Conservation (phyloP, 768 basidiomycete genomes). For the Suillus variegatus region DNA sequence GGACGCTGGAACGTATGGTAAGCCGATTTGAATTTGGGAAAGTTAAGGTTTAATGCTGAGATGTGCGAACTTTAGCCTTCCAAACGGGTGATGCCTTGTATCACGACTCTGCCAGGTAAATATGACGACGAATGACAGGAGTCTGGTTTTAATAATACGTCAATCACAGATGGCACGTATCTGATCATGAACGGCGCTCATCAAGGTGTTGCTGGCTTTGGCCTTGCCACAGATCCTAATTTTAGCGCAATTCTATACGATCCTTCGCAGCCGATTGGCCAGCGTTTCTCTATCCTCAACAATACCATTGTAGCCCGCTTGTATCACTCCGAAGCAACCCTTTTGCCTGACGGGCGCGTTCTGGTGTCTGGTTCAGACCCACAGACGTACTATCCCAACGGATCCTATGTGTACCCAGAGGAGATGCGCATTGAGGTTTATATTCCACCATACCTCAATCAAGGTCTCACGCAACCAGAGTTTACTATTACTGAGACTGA, state of each 20-base stretch:
- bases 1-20: constrained; percentile 82
- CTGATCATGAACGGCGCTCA: constrained; percentile 76
- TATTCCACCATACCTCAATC: constrained; percentile 81
- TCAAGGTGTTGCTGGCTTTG: constrained; percentile 73
- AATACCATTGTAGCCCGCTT: constrained; percentile 72
- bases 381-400: constrained; percentile 44
- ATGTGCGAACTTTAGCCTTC: constrained; percentile 48
- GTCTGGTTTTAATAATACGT: background rate
- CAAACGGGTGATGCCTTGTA: constrained; percentile 75
- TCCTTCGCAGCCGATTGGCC: constrained; percentile 55
- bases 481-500: constrained; percentile 61
- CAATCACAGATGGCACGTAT: constrained; percentile 56
- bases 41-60: background rate
- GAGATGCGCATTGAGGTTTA: constrained; percentile 83
- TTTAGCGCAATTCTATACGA: constrained; percentile 69
- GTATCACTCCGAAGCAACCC: constrained; percentile 77
- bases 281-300: constrained; percentile 66
- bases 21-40: constrained; percentile 19
- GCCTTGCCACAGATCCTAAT: constrained; percentile 65
- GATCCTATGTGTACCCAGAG: constrained; percentile 56
- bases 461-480: constrained; percentile 60
- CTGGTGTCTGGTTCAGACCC: constrained; percentile 79
- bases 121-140: constrained; percentile 7
- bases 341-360: constrained; percentile 75
- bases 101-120: constrained; percentile 60